These are phyloP conservation scores for Aspergillus latus DNA, from an alignment of 2,329 filamentous ascomycete genomes.

Conservation along the genomic window DNA sequence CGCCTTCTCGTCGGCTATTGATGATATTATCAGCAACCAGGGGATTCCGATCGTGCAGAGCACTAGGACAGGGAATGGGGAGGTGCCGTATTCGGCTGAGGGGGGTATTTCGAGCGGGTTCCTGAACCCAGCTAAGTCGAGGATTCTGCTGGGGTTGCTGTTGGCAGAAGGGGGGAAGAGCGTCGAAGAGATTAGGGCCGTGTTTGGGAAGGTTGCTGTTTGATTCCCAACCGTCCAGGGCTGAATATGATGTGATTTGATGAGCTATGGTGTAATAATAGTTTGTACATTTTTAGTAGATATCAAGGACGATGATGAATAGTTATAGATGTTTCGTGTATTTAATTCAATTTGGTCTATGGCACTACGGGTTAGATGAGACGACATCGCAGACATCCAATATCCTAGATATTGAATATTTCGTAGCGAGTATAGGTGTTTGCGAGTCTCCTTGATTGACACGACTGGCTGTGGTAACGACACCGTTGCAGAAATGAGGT, in stretches of 20 bases:
- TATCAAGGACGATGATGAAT: too few relatives aligned
- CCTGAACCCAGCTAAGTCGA: conserved; percentile 22
- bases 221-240: not conserved
- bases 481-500: conserved; percentile 9
- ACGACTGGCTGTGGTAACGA: conserved; percentile 2
- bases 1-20: conserved; percentile 16
- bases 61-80: conserved; percentile 27
- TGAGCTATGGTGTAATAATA: not conserved
- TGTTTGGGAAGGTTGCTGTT: conserved; percentile 15
- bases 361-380: too few relatives aligned
- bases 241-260: not conserved
- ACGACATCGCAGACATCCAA: not conserved
- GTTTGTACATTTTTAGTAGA: too few relatives aligned
- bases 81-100: conserved; percentile 24
- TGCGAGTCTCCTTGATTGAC: not conserved
- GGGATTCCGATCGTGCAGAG: conserved; percentile 24
- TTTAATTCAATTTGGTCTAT: too few relatives aligned
- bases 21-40: conserved; percentile 18
- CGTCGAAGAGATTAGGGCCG: conserved; percentile 14
- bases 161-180: conserved; percentile 17
- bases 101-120: conserved; percentile 25
- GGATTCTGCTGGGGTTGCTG: conserved; percentile 21
- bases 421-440: too few relatives aligned
- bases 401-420: too few relatives aligned
- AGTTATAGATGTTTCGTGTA: too few relatives aligned